Evolutionary conservation across 768 basidiomycete genomes (phyloP).

Genomic region (Lentinula boryana): DNA sequence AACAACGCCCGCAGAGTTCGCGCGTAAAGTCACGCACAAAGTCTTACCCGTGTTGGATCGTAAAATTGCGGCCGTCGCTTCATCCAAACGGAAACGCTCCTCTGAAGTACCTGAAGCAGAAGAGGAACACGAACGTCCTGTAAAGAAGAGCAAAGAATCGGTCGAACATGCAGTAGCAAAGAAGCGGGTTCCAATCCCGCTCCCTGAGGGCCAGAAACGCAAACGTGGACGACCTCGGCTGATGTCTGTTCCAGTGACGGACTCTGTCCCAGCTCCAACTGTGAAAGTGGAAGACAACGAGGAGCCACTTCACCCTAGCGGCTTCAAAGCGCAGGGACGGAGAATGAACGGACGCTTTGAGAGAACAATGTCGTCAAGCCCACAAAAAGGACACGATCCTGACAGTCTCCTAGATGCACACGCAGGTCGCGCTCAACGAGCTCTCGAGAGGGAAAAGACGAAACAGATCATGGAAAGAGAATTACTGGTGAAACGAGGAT

Average conservation of each 20-base stretch:
- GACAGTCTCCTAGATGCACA: constrained; percentile 5
- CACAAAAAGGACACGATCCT: background rate
- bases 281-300: constrained; percentile 4
- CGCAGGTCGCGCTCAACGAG: constrained; percentile 33
- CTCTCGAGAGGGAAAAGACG: constrained; percentile 34
- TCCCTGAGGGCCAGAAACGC: constrained; percentile 2
- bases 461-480: constrained; percentile 18
- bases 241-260: background rate
- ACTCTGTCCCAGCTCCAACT: background rate
- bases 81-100: background rate
- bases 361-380: background rate
- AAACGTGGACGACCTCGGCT: constrained; percentile 5
- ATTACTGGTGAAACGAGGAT: constrained; percentile 10
- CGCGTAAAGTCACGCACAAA: constrained; percentile 47
- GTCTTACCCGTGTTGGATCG: constrained; percentile 45
- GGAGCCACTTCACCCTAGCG: background rate
- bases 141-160: background rate
- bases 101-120: background rate
- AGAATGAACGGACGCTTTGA: constrained; percentile 6
- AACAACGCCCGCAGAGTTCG: constrained; percentile 35
- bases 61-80: constrained; percentile 41
- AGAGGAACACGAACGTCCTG: background rate
- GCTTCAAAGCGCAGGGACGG: constrained; percentile 4
- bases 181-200: background rate
- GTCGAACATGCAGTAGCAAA: background rate